These are phyloP conservation scores for Lipomyces mesembrius DNA, from an alignment of 805 yeast species.

Conservation along the genomic window DNA sequence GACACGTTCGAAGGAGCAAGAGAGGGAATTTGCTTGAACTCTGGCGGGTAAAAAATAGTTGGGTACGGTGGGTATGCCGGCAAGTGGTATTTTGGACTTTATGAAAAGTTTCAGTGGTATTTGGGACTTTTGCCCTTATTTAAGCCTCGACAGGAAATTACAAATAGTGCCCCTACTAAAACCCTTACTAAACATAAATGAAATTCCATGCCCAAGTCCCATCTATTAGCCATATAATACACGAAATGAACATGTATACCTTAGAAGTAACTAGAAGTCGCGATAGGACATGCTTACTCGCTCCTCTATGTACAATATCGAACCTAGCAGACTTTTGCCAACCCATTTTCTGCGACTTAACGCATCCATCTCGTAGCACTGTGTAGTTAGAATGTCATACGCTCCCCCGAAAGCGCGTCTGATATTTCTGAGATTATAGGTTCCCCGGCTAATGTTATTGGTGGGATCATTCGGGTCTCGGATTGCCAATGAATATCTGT, in stretches of 20 bases:
- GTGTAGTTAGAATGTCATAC: conserved; percentile 71
- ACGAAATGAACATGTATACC: not conserved
- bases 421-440: conserved; percentile 76
- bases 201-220: not conserved
- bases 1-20: no score
- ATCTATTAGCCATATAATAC: not conserved
- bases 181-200: not conserved
- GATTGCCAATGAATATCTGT: conserved; percentile 64
- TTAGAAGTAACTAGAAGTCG: not conserved
- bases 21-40: no score
- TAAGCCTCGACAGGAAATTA: not conserved
- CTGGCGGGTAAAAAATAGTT: no score
- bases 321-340: conserved; percentile 74
- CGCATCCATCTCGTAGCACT: conserved; percentile 71
- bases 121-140: no score
- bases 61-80: no score
- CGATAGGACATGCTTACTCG: not conserved
- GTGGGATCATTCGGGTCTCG: conserved; percentile 85
- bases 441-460: conserved; percentile 80
- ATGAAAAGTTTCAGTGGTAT: no score
- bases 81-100: no score
- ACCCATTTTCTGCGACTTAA: conserved; percentile 68
- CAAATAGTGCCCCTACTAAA: no score
- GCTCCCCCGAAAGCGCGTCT: conserved; percentile 91
- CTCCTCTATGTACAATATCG: conserved; percentile 20